Evolutionary conservation across 106 monocot genomes (phyloP), one percentile per base, ranked within the genome.

Genomic region (Apostasia shenzhenica): DNA sequence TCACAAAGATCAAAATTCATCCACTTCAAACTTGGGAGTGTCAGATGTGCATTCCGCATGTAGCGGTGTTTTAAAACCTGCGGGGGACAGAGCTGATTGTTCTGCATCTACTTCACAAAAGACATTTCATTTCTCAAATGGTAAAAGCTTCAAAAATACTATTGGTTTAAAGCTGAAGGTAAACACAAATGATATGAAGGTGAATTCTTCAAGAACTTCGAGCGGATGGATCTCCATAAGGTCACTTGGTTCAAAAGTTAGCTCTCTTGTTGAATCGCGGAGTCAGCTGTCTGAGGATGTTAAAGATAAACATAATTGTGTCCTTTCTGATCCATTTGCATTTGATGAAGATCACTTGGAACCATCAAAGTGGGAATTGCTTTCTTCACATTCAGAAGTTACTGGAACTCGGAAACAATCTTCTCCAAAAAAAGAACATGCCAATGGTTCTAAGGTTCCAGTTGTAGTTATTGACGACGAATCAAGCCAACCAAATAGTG

Each of bases 291-390:
- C 77, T 72, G 74, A 71, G 57, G 71, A 82, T 57, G 57, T 41
- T 60, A 69, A 72, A 50, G 48, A 53, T 69, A 67, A 50, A 26
- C 11, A 41, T 54, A 13, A 51, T 41, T 75, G 49, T 11, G 78
- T 72, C 54, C 42, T 39, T 14, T 74, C 39, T 75, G 92, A 93
- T 73, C 92, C 92, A 41, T 93, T 88, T 84, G 91, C 83, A 59
- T 95, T 95, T 82, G 88, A 91, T 80, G 93, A 86, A 76, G 85
- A 80, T 51, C 81, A 91, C 6, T 69, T 76, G 55, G 70, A 75
- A 62, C 86, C 88, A 14, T 86, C 91, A 70, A 93, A 93, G 68
- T 88, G 91, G 91, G 95, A 88, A 54, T 62, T 68, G 66, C 59
- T 79, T 55, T 70, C 77, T 75, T 76, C 49, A 62, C 92, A 79